Base-by-base conservation (phyloP, 2,329 filamentous ascomycete genomes). In the Penicillium occitanis region DNA sequence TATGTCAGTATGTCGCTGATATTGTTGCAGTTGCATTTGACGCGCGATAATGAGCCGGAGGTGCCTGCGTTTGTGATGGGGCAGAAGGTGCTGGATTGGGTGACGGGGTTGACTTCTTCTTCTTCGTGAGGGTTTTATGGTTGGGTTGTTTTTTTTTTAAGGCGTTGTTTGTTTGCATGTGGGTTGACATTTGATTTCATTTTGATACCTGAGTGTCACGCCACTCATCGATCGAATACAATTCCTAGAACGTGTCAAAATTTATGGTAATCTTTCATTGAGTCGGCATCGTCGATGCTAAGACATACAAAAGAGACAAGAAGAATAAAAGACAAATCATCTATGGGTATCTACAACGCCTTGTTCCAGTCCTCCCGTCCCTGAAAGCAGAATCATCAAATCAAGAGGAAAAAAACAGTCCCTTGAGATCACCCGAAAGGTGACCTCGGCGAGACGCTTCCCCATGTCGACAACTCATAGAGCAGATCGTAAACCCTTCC, bases 1-100 rank as follows among this genome's bases (percentile, higher is more conserved):
- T 92, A 91, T 78, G 84, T 91, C 71, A 91, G 87, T 78, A 91
- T 93, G 88, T 85, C 88, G 63, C 85, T 86, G 11, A 78, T 93
- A 61, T 82, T 93, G 22, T 78, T 87, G 10, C 88, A 92, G 73
- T 83, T 91, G 64, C 88, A 92, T 74, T 77, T 85, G 65, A 86
- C 85, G 66, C 83, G 87, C 30, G 81, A 85, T 64, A 85, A 88
- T 69, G 88, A 89, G 73, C 84, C 86, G 8, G 80, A 86, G 63
- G 83, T 89, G 63, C 88, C 88, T 1, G 74, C 88, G 28, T 80
- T 87, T 65, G 78, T 81, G 19, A 78, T 84, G 75, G 81, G 79
- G 51, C 78, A 70, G 73, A 83, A 74, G 64, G 66, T 80, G 42
- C 78, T 78, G 75, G 75, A 80, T 51, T 75, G 75, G 48, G 13